These are phyloP conservation scores for Candida khao-thaluensis DNA, from an alignment of 805 yeast species.

Conservation along the genomic window DNA sequence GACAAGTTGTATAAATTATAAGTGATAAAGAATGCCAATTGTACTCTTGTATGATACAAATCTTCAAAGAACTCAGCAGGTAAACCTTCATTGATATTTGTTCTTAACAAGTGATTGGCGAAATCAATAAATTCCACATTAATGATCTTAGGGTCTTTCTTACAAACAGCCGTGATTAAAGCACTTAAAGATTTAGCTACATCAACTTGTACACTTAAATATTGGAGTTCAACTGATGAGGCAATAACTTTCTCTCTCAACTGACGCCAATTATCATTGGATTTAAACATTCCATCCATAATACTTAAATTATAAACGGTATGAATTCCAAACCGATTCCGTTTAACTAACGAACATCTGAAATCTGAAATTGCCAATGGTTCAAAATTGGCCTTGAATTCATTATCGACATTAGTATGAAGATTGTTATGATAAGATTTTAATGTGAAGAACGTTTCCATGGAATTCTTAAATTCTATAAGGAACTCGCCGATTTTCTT, in stretches of 20 bases:
- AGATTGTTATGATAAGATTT: constrained; percentile 47
- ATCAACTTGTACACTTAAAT: constrained; percentile 61
- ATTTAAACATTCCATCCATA: constrained; percentile 59
- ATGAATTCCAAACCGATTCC: constrained; percentile 50
- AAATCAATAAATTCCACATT: constrained; percentile 21
- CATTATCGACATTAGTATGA: constrained; percentile 43
- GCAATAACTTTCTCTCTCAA: constrained; percentile 51
- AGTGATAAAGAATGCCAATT: constrained; percentile 57
- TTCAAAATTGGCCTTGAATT: constrained; percentile 52
- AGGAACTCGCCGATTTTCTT: constrained; percentile 44
- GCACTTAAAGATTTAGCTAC: constrained; percentile 80
- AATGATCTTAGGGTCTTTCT: constrained; percentile 40
- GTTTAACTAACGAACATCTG: constrained; percentile 43
- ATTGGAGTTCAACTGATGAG: constrained; percentile 64
- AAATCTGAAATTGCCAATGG: constrained; percentile 50
- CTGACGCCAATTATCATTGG: constrained; percentile 39
- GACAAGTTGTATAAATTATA: constrained; percentile 38
- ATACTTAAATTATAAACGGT: constrained; percentile 58
- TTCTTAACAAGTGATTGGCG: constrained; percentile 50
- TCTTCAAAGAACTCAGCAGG: constrained; percentile 47
- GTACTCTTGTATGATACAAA: constrained; percentile 61
- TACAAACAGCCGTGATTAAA: constrained; percentile 63
- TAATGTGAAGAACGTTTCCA: constrained; percentile 38
- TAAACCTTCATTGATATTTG: constrained; percentile 52
- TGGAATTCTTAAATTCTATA: constrained; percentile 30